Evolutionary conservation across 352 stramenopile genomes (phyloP).

Genomic region (Globisporangium solare): DNA sequence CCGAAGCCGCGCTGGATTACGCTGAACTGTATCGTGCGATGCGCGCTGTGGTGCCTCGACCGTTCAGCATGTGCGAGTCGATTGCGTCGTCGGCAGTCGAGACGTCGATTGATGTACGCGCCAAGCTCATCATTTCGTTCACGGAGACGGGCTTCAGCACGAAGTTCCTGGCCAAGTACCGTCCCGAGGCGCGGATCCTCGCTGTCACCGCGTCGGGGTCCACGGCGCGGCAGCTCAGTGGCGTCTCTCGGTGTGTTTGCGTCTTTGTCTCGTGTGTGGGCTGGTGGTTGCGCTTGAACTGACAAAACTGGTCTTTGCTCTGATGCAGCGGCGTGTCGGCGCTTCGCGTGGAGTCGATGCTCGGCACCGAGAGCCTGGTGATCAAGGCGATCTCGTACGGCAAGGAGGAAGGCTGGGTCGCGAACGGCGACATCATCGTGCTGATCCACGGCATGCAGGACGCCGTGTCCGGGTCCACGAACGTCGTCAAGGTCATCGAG

Average conservation of each 20-base stretch:
- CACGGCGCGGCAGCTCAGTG: conserved; percentile 66
- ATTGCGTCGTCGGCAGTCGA: conserved; percentile 97
- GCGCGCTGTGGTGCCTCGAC: conserved; percentile 34
- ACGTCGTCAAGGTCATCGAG: conserved; percentile 89
- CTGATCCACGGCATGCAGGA: conserved; percentile 89
- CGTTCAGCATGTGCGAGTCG: conserved; percentile 86
- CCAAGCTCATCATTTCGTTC: conserved; percentile 97
- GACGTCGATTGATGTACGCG: conserved; percentile 94
- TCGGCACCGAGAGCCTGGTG: conserved; percentile 81
- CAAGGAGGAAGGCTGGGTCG: conserved; percentile 79
- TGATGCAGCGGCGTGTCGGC: conserved; percentile 51
- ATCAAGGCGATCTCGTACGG: conserved; percentile 79
- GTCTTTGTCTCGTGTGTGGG: background rate
- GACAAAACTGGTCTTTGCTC: background rate
- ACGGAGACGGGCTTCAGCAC: conserved; percentile 94
- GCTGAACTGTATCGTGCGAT: conserved; percentile 58
- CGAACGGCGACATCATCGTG: conserved; percentile 84
- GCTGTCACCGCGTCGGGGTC: conserved; percentile 80
- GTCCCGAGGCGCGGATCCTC: conserved; percentile 83
- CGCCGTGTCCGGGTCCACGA: conserved; percentile 71
- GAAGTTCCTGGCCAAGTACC: conserved; percentile 96
- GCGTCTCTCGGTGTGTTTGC: conserved; percentile 64
- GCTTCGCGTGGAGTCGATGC: conserved; percentile 72
- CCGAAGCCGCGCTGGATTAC: conserved; percentile 82
- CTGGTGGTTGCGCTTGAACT: too few species aligned